These are phyloP conservation scores for Celoporthe dispersa DNA, from an alignment of 2,329 filamentous ascomycete genomes.

Conservation along the genomic window DNA sequence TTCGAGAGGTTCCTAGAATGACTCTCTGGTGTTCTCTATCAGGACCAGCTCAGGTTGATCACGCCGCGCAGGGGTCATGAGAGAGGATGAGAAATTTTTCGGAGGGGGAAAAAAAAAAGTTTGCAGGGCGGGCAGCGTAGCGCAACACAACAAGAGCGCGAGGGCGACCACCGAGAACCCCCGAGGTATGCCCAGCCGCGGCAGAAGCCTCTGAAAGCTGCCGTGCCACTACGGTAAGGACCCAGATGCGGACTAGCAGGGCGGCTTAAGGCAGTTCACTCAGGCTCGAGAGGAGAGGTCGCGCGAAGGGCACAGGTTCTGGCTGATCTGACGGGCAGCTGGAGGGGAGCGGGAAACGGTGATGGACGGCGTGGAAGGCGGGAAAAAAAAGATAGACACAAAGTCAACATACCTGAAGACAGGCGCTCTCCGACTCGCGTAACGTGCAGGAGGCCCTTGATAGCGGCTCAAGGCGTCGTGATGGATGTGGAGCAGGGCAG, in stretches of 20 bases:
- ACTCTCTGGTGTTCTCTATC: slow-evolving; percentile 7
- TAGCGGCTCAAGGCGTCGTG: background rate
- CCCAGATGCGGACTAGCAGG: slow-evolving; percentile 15
- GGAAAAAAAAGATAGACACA: background rate
- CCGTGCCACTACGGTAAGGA: slow-evolving; percentile 7
- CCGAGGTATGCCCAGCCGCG: slow-evolving; percentile 9
- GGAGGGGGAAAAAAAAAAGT: background rate
- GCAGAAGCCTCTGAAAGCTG: slow-evolving; percentile 6
- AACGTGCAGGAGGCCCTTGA: background rate
- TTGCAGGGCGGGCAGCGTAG: slow-evolving; percentile 3
- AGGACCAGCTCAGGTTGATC: slow-evolving; percentile 6
- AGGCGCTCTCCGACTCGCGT: background rate
- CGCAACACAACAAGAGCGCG: slow-evolving; percentile 5
- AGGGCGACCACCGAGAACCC: slow-evolving; percentile 9
- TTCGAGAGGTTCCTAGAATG: background rate
- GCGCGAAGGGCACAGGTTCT: slow-evolving; percentile 3
- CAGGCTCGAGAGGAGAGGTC: slow-evolving; percentile 4
- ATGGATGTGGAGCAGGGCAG: slow-evolving; percentile 4
- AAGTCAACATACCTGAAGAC: background rate
- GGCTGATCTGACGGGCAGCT: background rate
- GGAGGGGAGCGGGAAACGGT: background rate
- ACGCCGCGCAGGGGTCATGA: slow-evolving; percentile 9
- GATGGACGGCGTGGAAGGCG: background rate
- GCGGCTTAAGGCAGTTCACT: background rate
- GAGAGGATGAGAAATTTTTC: background rate